Conservation (phyloP, 495 filamentous ascomycete species). For the Cladorrhinum samala region DNA sequence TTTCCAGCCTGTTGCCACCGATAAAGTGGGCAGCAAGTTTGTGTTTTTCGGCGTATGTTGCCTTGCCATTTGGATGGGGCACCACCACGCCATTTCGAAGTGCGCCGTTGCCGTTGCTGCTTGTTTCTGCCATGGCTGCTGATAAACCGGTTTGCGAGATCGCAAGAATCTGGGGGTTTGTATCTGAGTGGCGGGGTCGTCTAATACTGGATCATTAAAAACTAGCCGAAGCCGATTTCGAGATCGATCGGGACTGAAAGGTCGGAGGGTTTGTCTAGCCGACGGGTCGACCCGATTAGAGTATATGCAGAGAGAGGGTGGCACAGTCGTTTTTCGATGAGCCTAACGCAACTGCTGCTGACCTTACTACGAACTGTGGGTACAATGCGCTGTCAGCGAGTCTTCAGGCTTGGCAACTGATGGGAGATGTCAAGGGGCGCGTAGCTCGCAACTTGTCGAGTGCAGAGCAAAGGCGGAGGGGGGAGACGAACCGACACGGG, state of each 20-base stretch:
- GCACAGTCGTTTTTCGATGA: too few species aligned
- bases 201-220: not conserved
- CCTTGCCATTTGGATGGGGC: constrained; percentile 43
- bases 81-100: constrained; percentile 29
- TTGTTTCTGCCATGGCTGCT: constrained; percentile 40
- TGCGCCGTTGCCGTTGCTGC: constrained; percentile 41
- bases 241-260: not conserved
- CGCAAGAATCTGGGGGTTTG: not conserved
- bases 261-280: not conserved
- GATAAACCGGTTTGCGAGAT: constrained; percentile 3
- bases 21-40: constrained; percentile 89
- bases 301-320: not conserved
- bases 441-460: not conserved
- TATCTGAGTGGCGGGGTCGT: not conserved
- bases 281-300: not conserved
- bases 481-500: constrained; percentile 3
- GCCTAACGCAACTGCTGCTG: constrained; percentile 1
- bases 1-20: constrained; percentile 80
- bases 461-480: too few species aligned
- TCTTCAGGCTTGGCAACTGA: not conserved
- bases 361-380: not conserved
- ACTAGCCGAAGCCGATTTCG: not conserved
- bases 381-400: constrained; percentile 4
- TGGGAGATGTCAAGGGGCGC: not conserved
- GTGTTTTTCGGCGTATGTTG: constrained; percentile 66